These are phyloP conservation scores for Agrocybe chaxingu DNA, from an alignment of 768 basidiomycete genomes.

Conservation along the genomic window DNA sequence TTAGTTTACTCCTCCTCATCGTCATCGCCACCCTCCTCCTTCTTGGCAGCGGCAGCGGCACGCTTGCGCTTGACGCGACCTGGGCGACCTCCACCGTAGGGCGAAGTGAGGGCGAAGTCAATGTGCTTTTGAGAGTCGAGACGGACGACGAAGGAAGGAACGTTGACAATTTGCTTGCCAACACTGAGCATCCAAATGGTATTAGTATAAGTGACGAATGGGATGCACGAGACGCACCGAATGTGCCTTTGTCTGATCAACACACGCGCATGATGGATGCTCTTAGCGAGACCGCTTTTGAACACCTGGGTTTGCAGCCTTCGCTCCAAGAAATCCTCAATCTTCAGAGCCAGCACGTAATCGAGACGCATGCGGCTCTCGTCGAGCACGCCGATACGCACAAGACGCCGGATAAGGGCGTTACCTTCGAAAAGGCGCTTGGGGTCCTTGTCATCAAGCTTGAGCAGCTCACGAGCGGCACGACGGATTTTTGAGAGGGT, in stretches of 20 bases:
- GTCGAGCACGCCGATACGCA: conserved; percentile 99
- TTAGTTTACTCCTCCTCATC: conserved; percentile 76
- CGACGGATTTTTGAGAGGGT: conserved; percentile 99
- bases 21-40: conserved; percentile 84
- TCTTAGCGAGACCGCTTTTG: conserved; percentile 97
- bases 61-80: conserved; percentile 99
- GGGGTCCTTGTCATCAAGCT: conserved; percentile 99
- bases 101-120: conserved; percentile 96
- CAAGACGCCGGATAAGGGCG: conserved; percentile 91
- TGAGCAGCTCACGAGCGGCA: conserved; percentile 99
- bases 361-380: conserved; percentile 99
- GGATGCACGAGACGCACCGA: conserved; percentile 53
- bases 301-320: conserved; percentile 99
- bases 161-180: conserved; percentile 98
- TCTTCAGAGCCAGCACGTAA: conserved; percentile 99
- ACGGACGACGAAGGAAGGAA: conserved; percentile 98
- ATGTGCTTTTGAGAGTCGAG: conserved; percentile 99
- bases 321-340: conserved; percentile 99
- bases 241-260: conserved; percentile 99
- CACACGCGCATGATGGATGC: conserved; percentile 97
- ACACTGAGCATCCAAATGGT: conserved; percentile 49
- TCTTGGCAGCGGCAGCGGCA: conserved; percentile 87
- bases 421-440: conserved; percentile 99
- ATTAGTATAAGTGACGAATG: background rate
- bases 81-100: conserved; percentile 90